Evolutionary conservation across 2,329 filamentous ascomycete genomes (phyloP).

Genomic region (Apiospora koreana): DNA sequence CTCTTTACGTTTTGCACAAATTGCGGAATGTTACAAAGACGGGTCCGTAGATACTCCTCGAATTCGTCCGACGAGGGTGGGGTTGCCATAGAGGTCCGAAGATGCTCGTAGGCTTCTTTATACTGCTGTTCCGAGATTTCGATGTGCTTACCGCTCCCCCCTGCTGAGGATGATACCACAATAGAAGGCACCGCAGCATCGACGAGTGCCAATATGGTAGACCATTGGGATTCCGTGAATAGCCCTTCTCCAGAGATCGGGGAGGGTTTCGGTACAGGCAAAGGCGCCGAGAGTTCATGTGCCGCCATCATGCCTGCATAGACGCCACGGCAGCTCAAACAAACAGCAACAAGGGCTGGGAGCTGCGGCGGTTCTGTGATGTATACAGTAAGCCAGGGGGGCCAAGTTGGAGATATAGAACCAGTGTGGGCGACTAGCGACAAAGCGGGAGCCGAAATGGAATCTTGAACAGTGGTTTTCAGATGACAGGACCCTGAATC

Average conservation of each 20-base stretch:
- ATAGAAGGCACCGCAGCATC: conserved; percentile 65
- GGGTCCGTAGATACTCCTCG: conserved; percentile 53
- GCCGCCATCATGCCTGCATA: conserved; percentile 21
- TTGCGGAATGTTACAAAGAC: conserved; percentile 46
- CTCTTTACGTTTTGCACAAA: conserved; percentile 54
- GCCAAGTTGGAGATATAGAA: neutral
- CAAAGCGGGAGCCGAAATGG: neutral
- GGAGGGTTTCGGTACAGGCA: conserved; percentile 24
- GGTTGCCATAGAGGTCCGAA: conserved; percentile 36
- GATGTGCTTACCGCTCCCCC: conserved; percentile 43
- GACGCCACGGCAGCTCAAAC: neutral
- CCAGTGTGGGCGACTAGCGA: neutral
- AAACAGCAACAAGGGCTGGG: neutral
- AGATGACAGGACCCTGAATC: neutral
- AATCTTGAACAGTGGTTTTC: neutral
- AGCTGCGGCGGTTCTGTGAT: neutral
- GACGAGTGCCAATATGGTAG: conserved; percentile 52
- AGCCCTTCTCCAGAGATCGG: conserved; percentile 23
- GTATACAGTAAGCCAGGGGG: neutral
- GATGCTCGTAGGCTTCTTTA: conserved; percentile 42
- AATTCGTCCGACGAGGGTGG: conserved; percentile 45
- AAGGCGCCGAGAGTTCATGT: conserved; percentile 13
- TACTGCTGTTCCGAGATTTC: conserved; percentile 52
- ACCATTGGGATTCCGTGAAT: conserved; percentile 49
- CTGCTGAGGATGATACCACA: conserved; percentile 39